Evolutionary conservation across 2,329 filamentous ascomycete species (phyloP).

Genomic region (Apiospora marii): DNA sequence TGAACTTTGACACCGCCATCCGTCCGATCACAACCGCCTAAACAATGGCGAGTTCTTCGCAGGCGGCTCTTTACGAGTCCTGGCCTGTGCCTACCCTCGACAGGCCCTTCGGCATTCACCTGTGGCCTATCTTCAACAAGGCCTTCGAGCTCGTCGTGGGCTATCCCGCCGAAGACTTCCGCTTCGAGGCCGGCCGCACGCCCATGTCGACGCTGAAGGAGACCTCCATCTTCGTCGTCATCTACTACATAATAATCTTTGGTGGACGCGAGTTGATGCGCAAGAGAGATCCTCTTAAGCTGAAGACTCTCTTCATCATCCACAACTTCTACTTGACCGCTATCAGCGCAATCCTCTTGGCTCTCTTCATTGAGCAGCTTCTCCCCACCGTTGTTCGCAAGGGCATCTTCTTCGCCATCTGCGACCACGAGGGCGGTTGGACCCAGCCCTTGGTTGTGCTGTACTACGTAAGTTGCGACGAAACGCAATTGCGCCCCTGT

Average conservation of each 20-base stretch:
- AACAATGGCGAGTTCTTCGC: slow-evolving; percentile 33
- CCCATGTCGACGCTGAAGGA: slow-evolving; percentile 90
- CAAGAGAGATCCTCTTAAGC: slow-evolving; percentile 82
- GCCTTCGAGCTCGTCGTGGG: slow-evolving; percentile 78
- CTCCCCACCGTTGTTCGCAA: slow-evolving; percentile 81
- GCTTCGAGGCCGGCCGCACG: slow-evolving; percentile 81
- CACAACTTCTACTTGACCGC: slow-evolving; percentile 95
- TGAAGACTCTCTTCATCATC: slow-evolving; percentile 89
- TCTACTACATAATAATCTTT: slow-evolving; percentile 95
- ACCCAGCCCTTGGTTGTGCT: slow-evolving; percentile 91
- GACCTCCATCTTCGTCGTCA: slow-evolving; percentile 79
- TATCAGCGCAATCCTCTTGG: slow-evolving; percentile 82
- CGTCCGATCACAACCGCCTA: slow-evolving; percentile 3
- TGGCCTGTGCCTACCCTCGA: slow-evolving; percentile 82
- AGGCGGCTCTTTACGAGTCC: slow-evolving; percentile 60
- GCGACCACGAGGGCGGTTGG: slow-evolving; percentile 84
- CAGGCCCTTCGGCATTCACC: slow-evolving; percentile 85
- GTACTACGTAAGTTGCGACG: slow-evolving; percentile 81
- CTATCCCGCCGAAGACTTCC: slow-evolving; percentile 86
- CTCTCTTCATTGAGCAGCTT: slow-evolving; percentile 89
- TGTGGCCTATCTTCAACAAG: slow-evolving; percentile 96
- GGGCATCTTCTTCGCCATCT: slow-evolving; percentile 91
- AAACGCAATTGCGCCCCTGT: neutral
- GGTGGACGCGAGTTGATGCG: slow-evolving; percentile 94
- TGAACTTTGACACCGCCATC: neutral